phyloP scores from a whole-genome alignment of 176 grass and related monocot genomes.

The Paspalum notatum region DNA sequence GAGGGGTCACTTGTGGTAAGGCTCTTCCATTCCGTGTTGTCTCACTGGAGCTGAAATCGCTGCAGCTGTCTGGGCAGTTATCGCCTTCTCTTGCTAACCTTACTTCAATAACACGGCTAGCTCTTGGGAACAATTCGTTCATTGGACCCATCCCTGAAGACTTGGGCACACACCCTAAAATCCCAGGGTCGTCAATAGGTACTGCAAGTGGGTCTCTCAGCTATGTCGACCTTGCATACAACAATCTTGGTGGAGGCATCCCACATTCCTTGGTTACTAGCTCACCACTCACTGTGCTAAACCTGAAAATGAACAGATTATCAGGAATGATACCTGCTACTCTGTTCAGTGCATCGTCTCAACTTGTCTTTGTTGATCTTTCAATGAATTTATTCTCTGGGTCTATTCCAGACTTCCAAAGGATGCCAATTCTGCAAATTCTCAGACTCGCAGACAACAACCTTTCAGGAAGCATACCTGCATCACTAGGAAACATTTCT shows the following conservation, averaged over 20 bases:
- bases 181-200: no score
- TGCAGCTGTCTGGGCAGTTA: not conserved
- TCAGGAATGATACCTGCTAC: not conserved
- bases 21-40: conserved; percentile 7
- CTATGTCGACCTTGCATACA: no score
- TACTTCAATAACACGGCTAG: conserved; percentile 25
- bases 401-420: not conserved
- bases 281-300: not conserved
- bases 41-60: conserved; percentile 8
- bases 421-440: not conserved
- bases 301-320: not conserved
- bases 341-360: conserved; percentile 6
- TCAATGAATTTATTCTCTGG: not conserved
- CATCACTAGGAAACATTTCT: conserved; percentile 38
- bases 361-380: not conserved
- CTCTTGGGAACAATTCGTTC: conserved; percentile 30
- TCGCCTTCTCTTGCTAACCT: conserved; percentile 42
- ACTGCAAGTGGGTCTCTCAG: no score
- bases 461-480: conserved; percentile 24
- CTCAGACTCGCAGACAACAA: not conserved
- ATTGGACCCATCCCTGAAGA: not conserved
- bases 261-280: not conserved
- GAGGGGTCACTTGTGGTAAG: conserved; percentile 33
- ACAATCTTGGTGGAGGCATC: conserved; percentile 3
- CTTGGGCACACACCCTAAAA: not conserved